Base-by-base conservation (phyloP, 768 basidiomycete species). In the Tricholoma sp. region DNA sequence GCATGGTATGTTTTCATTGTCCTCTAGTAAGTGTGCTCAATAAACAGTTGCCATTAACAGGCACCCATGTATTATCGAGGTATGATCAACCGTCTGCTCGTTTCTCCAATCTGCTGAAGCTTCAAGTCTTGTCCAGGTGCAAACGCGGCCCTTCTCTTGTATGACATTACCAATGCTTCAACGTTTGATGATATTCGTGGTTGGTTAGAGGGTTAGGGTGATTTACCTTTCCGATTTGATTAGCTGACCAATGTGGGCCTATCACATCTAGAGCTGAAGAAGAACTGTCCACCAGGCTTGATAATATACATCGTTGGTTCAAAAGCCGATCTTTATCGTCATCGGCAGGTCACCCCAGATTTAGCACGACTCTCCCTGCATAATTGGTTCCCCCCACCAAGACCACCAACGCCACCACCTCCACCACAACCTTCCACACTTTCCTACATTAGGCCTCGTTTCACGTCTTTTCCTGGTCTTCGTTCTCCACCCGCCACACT, bases 271-370 rank as follows among this genome's bases (percentile, higher is more conserved):
- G 91, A 94, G 74, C 79, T 92, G 61, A 92, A 89, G 83, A 91
- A 89, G 81, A 92, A 93, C 68, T 91, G 90, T 65, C 78, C 88
- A 43, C 82, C 88, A 50, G 92, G 95, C 66, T 81, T 94, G 57
- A 87, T 96, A 69, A 93, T 97, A 66, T 94, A 94, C 72, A 91
- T 98, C 65, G 94, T 97, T 64, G 94, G 95, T 57, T 85, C 94
- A 61, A 98, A 98, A 72, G 88, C 90, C 64, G 90, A 93, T 76
- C 80, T 93, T 58, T 71, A 81, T 58, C 75, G 77, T 39, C 79
- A 84, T 59, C 84, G 90, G 49, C 85, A 89, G 66, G 88, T 93
- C 61, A 88, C 90, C 5, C 76, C 87, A 53, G 91, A 92, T 71
- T 79, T 88, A 57, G 92, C 90, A 54, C 85, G 90, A n/a, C 78